Conservation (phyloP, 1,284 basidiomycete genomes). For the Agroathelia rolfsii region DNA sequence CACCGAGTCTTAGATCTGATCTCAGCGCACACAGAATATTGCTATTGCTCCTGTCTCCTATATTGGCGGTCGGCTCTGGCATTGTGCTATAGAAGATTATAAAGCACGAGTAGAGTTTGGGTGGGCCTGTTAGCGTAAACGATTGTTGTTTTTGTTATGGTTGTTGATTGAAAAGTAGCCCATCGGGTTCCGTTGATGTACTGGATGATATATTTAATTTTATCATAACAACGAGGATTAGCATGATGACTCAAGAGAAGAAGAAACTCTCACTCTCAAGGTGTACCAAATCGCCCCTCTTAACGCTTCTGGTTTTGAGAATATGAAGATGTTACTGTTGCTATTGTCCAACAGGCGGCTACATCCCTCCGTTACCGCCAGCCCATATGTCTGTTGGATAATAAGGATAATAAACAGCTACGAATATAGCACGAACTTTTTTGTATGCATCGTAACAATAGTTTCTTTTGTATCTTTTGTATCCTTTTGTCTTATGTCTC, state of each 20-base stretch:
- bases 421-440: too few relatives aligned
- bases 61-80: conserved; percentile 53
- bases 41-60: too few relatives aligned
- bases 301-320: conserved; percentile 28
- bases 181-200: too few relatives aligned
- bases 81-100: conserved; percentile 70
- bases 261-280: conserved; percentile 46
- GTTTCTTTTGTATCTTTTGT: too few relatives aligned
- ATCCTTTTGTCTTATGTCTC: too few relatives aligned
- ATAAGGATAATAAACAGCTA: too few relatives aligned
- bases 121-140: conserved; percentile 50
- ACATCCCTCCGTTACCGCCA: conserved; percentile 30
- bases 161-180: conserved; percentile 4
- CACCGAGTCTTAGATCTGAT: conserved; percentile 61
- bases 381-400: too few relatives aligned
- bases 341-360: too few relatives aligned
- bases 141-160: conserved; percentile 33
- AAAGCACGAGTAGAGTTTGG: conserved; percentile 44
- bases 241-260: conserved; percentile 5
- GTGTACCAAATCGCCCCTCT: conserved; percentile 58
- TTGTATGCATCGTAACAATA: too few relatives aligned
- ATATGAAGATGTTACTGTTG: conserved; percentile 12
- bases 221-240: conserved; percentile 5
- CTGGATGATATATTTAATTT: conserved; percentile 2
- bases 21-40: too few relatives aligned